These are phyloP conservation scores for Paralagenidium karlingii DNA, from an alignment of 352 stramenopile genomes.

Conservation along the genomic window DNA sequence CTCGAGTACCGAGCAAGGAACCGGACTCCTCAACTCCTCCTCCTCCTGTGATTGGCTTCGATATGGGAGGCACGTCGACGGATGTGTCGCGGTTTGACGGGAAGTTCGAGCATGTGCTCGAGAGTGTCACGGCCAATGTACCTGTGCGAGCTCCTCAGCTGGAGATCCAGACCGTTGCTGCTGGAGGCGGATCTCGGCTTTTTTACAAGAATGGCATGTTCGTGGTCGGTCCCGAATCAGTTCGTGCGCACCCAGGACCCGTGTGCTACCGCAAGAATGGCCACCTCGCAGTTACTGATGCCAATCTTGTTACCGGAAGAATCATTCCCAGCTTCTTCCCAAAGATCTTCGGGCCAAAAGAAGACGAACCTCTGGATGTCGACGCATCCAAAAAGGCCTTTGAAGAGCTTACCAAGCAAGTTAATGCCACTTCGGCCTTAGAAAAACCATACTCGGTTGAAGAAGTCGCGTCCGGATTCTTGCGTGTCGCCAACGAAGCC, in stretches of 20 bases:
- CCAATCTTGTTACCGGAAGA: conserved; percentile 96
- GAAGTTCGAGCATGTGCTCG: conserved; percentile 95
- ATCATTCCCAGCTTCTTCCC: conserved; percentile 96
- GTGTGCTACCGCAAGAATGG: conserved; percentile 97
- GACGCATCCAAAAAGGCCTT: conserved; percentile 90
- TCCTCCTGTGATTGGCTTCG: conserved; percentile 92
- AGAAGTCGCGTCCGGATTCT: conserved; percentile 96
- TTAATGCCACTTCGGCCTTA: conserved; percentile 61
- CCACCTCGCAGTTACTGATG: conserved; percentile 95
- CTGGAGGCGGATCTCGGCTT: conserved; percentile 91
- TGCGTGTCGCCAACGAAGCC: conserved; percentile 97
- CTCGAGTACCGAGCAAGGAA: conserved; percentile 25
- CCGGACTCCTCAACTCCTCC: conserved; percentile 5
- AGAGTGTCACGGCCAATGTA: conserved; percentile 96
- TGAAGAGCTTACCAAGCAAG: conserved; percentile 74
- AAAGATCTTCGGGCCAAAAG: conserved; percentile 96
- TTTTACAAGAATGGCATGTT: conserved; percentile 97
- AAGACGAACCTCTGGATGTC: conserved; percentile 95
- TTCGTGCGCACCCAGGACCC: conserved; percentile 92
- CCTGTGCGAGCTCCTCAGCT: conserved; percentile 96
- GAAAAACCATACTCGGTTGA: conserved; percentile 70
- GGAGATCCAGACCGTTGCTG: conserved; percentile 98
- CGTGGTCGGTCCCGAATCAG: conserved; percentile 94
- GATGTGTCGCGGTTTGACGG: conserved; percentile 97
- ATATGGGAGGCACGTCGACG: conserved; percentile 98